Evolutionary conservation across 257 asterid species (phyloP), one percentile per base, ranked within the genome.

Genomic region (Haberlea rhodopensis): DNA sequence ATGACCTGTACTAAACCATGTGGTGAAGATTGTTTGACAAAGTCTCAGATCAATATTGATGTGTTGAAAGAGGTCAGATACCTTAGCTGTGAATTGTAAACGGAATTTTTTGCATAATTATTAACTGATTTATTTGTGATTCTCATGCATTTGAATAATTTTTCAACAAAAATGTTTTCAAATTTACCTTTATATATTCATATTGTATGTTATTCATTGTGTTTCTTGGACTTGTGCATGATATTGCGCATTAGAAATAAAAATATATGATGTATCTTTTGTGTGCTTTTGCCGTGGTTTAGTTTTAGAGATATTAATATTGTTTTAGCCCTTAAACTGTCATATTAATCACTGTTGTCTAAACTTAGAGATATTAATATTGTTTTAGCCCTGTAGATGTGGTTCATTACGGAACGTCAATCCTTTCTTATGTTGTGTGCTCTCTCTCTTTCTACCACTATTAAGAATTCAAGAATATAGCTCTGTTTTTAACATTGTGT

Each of bases 21-120:
- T 61, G 87, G 88, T 13, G 91, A 92, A 76, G 99, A 89, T 86
- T 82, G 91, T 70, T 81, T 92, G 70, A 78, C 80, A 0, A 76
- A 60, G 77, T 82, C 95, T 16, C 95, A 92, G 80, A 89, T 92
- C 76, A 87, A 87, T 71, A 63, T 87, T 69, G 96, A 92, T 77
- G 95, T 87, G 75, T 77, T 92, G 78, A 92, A 79, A 82, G 96
- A 92, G 96, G 98, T 91, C 55, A 76, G 72, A 26, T 59, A 62
- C 49, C 43, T 57, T 62, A 10, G 24, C 69, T 67, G 61, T 53
- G 34, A 19, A 25, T 65, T 32, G 7, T 32, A 21, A 48, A 34
- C 10, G 45, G 45, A 34, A 34, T 8, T 34, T 22, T 27, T 43
- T 26, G n/a, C 24, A 21, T 15, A 49, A 46, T 27, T 20, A 46